These are phyloP conservation scores for Venturia pyrina DNA, from an alignment of 2,329 filamentous ascomycete species.

Conservation along the genomic window DNA sequence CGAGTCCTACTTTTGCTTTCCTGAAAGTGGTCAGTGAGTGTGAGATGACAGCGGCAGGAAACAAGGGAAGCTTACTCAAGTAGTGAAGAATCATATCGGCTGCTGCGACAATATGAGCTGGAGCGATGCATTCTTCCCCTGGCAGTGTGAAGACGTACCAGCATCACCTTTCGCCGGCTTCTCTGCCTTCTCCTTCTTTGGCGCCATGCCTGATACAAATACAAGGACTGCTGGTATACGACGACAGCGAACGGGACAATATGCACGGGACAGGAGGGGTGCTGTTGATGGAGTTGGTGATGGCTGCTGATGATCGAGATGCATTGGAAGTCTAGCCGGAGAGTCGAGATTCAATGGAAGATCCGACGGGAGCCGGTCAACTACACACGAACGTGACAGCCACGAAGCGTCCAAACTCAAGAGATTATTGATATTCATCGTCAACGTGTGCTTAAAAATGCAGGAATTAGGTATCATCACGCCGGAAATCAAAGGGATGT, in stretches of 20 bases:
- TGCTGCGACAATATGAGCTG: constrained; percentile 20
- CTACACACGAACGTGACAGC: neutral
- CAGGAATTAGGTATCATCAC: neutral
- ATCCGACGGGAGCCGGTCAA: neutral
- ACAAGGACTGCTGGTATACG: neutral
- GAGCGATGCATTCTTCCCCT: neutral
- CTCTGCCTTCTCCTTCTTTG: constrained; percentile 28
- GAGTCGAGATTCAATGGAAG: neutral
- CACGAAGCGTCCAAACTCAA: neutral
- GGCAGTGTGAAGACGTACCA: constrained; percentile 18
- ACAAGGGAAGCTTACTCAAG: constrained; percentile 19
- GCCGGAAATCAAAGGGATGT: neutral
- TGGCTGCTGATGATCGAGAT: neutral
- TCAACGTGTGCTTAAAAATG: constrained; percentile 7
- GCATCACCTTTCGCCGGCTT: constrained; percentile 16
- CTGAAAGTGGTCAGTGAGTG: constrained; percentile 20
- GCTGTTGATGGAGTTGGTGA: neutral
- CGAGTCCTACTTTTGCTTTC: constrained; percentile 36
- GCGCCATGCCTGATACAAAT: constrained; percentile 21
- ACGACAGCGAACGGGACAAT: neutral
- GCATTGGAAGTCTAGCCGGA: neutral
- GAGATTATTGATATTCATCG: neutral
- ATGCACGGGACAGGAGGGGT: neutral
- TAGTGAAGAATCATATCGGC: constrained; percentile 39
- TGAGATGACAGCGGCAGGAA: neutral